Evolutionary conservation across 192 early-diverging fungal genomes (phyloP).

Genomic region (Mortierella claussenii): DNA sequence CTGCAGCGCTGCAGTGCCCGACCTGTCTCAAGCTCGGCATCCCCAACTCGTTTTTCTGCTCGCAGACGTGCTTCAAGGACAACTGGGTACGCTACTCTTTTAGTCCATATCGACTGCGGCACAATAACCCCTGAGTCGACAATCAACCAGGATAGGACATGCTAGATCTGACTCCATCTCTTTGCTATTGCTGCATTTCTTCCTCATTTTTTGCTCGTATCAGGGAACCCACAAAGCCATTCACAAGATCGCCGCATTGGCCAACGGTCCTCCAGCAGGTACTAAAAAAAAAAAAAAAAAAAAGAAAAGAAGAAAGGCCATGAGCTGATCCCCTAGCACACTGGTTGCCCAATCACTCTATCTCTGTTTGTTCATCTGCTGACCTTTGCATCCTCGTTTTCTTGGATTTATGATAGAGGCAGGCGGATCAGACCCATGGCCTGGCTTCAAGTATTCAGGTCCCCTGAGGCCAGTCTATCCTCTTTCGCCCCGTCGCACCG

Average conservation of each 20-base stretch:
- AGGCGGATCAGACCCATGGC: constrained; percentile 51
- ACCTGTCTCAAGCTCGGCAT: constrained; percentile 78
- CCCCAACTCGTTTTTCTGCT: constrained; percentile 78
- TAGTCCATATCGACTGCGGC: too few species aligned
- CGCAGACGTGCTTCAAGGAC: constrained; percentile 80
- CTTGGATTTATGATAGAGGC: too few species aligned
- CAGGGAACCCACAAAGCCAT: constrained; percentile 46
- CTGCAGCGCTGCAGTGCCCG: constrained; percentile 82
- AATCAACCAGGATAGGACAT: background rate
- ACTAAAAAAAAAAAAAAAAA: too few species aligned
- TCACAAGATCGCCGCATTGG: constrained; percentile 42
- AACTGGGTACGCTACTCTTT: constrained; percentile 65
- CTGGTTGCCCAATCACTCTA: background rate
- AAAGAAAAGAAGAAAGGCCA: too few species aligned
- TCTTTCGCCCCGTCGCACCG: constrained; percentile 71
- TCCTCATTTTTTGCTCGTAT: too few species aligned
- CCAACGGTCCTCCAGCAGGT: constrained; percentile 41
- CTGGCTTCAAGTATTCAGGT: constrained; percentile 69
- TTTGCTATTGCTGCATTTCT: background rate
- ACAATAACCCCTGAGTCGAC: too few species aligned
- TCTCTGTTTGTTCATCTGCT: background rate
- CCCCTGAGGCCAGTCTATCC: constrained; percentile 78
- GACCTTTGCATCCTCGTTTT: too few species aligned
- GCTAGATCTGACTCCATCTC: background rate
- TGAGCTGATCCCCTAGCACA: too few species aligned